phyloP scores from a whole-genome alignment of 2,329 filamentous ascomycete species.

The Verticillium klebahnii region DNA sequence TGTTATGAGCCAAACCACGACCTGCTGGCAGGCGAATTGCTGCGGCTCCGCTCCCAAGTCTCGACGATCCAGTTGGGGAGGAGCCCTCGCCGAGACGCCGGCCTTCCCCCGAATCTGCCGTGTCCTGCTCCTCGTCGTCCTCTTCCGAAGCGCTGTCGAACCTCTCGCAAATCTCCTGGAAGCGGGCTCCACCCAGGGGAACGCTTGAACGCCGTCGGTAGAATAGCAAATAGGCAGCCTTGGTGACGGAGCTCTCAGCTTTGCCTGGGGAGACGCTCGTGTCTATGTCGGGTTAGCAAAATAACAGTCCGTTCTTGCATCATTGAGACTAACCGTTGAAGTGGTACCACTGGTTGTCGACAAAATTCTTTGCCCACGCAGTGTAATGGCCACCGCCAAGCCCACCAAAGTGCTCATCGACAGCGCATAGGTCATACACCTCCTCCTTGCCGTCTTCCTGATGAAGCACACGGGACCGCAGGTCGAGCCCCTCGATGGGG shows the following conservation, averaged over 20 bases:
- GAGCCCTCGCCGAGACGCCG: constrained; percentile 77
- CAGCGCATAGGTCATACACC: constrained; percentile 88
- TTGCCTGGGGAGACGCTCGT: constrained; percentile 64
- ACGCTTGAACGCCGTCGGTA: constrained; percentile 78
- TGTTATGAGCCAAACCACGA: constrained; percentile 50
- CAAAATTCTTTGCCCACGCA: constrained; percentile 88
- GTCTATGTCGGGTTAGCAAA: constrained; percentile 55
- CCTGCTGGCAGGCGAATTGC: constrained; percentile 63
- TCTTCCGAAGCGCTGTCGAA: constrained; percentile 48
- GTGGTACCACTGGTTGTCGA: constrained; percentile 87
- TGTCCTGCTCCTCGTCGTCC: constrained; percentile 40
- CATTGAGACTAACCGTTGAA: constrained; percentile 72
- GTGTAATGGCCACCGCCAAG: constrained; percentile 96
- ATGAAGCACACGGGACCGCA: constrained; percentile 73
- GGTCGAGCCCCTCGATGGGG: constrained; percentile 79
- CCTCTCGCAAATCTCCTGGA: constrained; percentile 65
- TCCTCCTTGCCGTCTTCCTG: constrained; percentile 77
- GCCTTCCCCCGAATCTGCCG: constrained; percentile 66
- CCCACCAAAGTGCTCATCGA: constrained; percentile 93
- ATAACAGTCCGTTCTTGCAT: too few relatives aligned
- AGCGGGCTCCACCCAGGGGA: constrained; percentile 74
- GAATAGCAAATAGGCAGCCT: constrained; percentile 87
- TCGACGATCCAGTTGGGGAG: constrained; percentile 89
- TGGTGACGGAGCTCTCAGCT: constrained; percentile 60
- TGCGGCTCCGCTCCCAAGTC: constrained; percentile 75